Evolutionary conservation across 106 monocot genomes (phyloP).

Genomic region (Acanthochlamys bracteata): DNA sequence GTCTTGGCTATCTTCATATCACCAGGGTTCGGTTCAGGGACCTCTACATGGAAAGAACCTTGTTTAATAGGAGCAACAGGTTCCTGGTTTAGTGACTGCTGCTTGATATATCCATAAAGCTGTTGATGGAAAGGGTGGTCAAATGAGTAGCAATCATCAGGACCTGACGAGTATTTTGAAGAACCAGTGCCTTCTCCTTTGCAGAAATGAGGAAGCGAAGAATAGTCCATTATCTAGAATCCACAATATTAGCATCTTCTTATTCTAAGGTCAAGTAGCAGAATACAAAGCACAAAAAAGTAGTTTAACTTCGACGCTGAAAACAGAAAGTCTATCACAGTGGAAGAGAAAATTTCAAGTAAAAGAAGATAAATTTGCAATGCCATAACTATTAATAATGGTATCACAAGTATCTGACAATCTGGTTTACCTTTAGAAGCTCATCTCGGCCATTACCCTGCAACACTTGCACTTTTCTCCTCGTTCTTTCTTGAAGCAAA

Average conservation of each 20-base stretch:
- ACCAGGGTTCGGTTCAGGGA: conserved; percentile 47
- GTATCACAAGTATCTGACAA: neutral
- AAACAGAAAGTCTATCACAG: no score
- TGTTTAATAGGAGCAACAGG: conserved; percentile 29
- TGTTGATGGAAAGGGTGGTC: conserved; percentile 84
- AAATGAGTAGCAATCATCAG: conserved; percentile 55
- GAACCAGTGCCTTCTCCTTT: conserved; percentile 66
- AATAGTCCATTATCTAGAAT: conserved; percentile 69
- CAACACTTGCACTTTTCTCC: conserved; percentile 32
- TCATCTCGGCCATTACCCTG: conserved; percentile 32
- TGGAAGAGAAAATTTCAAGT: no score
- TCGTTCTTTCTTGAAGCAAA: conserved; percentile 53
- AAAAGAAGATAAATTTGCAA: no score
- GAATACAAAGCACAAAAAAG: no score
- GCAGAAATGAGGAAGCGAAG: conserved; percentile 88
- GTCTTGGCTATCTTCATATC: conserved; percentile 42
- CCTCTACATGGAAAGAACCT: conserved; percentile 74
- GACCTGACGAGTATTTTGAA: conserved; percentile 23
- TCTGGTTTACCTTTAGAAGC: conserved; percentile 26
- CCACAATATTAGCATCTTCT: neutral
- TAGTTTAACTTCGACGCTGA: no score
- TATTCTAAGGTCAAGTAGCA: no score
- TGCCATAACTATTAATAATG: neutral
- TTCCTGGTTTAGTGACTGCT: conserved; percentile 13
- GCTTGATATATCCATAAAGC: conserved; percentile 58